These are phyloP conservation scores for Acacia confusa DNA, from an alignment of 306 rosid genomes.

Conservation along the genomic window DNA sequence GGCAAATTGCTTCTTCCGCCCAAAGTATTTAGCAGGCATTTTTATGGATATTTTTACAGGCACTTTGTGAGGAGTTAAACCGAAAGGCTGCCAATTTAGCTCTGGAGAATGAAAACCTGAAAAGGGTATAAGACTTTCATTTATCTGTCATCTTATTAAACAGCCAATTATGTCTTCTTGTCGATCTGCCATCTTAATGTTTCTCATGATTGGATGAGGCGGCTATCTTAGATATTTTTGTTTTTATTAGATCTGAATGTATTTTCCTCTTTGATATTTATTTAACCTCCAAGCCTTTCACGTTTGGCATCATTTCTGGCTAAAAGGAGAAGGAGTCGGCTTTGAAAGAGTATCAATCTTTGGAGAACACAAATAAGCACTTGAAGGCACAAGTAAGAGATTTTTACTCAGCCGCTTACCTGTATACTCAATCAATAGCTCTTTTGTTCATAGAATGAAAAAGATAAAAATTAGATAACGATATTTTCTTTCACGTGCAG, in stretches of 20 bases:
- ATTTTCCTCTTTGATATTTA: slow-evolving; percentile 28
- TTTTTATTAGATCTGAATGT: slow-evolving; percentile 12
- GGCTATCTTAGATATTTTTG: slow-evolving; percentile 18
- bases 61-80: slow-evolving; percentile 80
- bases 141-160: slow-evolving; percentile 12
- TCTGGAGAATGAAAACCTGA: slow-evolving; percentile 74
- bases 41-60: slow-evolving; percentile 49
- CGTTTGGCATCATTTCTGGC: slow-evolving; percentile 41
- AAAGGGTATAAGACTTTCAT: slow-evolving; percentile 53
- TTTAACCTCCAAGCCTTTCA: slow-evolving; percentile 22
- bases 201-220: slow-evolving; percentile 13
- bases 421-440: slow-evolving; percentile 6
- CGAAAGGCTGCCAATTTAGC: slow-evolving; percentile 75
- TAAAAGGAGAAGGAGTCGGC: slow-evolving; percentile 80
- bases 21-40: slow-evolving; percentile 18
- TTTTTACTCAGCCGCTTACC: slow-evolving; percentile 24
- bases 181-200: slow-evolving; percentile 7
- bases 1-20: slow-evolving; percentile 24
- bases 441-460: slow-evolving; percentile 20
- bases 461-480: slow-evolving; percentile 8
- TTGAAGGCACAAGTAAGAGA: slow-evolving; percentile 72
- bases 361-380: slow-evolving; percentile 76
- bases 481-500: slow-evolving; percentile 51
- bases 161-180: slow-evolving; percentile 21
- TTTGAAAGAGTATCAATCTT: slow-evolving; percentile 65